Evolutionary conservation across 495 filamentous ascomycete species (phyloP).

Genomic region (Xylona heveae): DNA sequence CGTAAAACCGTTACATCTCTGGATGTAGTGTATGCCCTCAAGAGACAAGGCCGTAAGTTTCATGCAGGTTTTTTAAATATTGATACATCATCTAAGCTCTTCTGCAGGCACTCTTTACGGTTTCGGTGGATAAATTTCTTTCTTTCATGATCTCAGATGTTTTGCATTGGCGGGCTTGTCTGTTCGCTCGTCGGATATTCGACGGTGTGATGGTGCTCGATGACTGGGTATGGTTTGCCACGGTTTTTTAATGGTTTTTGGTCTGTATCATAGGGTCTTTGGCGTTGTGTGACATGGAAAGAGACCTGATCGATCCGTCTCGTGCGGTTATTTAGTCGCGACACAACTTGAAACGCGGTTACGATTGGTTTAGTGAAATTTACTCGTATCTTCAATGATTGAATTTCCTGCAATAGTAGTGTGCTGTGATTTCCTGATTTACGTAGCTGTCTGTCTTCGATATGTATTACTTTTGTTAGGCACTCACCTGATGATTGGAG

Average conservation of each 20-base stretch:
- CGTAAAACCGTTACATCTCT: slow-evolving; percentile 93
- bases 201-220: too few relatives aligned
- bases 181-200: slow-evolving; percentile 5
- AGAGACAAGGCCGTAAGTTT: slow-evolving; percentile 87
- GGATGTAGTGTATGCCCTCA: slow-evolving; percentile 88
- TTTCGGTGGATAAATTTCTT: slow-evolving; percentile 84
- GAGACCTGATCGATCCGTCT: slow-evolving; percentile 12
- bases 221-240: slow-evolving; percentile 8
- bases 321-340: too few relatives aligned
- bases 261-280: slow-evolving; percentile 12
- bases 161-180: slow-evolving; percentile 15
- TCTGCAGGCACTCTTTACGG: slow-evolving; percentile 96
- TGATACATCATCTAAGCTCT: too few relatives aligned
- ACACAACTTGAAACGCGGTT: neutral
- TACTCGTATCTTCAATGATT: too few relatives aligned
- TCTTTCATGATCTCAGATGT: slow-evolving; percentile 16
- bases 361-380: too few relatives aligned
- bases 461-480: too few relatives aligned
- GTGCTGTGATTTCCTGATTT: too few relatives aligned
- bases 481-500: too few relatives aligned
- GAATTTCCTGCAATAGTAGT: too few relatives aligned
- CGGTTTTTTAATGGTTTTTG: slow-evolving; percentile 5
- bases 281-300: slow-evolving; percentile 8
- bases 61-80: too few relatives aligned
- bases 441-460: too few relatives aligned